Evolutionary conservation across 129 eudicot species (phyloP), one percentile per base, ranked within the genome.

Genomic region (Rutidosis leptorrhynchoides): DNA sequence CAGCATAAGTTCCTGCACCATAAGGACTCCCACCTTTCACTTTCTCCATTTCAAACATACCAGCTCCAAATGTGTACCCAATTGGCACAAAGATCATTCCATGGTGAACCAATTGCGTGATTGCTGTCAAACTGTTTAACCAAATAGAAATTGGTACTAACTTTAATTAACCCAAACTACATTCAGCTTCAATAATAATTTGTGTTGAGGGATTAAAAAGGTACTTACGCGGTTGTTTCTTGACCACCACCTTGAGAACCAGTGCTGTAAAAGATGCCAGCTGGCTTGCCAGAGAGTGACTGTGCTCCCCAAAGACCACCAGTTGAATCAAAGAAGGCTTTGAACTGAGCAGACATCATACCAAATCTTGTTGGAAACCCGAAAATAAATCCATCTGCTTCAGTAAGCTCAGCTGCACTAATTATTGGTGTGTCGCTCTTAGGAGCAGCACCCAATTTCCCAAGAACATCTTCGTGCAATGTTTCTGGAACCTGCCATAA

Each of bases 241-340:
- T 87, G 98, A 25, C 98, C 98, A 6, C 98, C 98, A 1, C 96
- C 96, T 80, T 91, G 98, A 45, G 96, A 77, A 11, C 88, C 98
- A 20, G 98, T 83, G 78, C 91, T 79, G 76, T 56, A 74, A 76
- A 91, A 92, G 66, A 91, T 37, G 28, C 98, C 97, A 0, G 98
- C 98, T 7, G 98, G 98, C 76, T 87, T 88, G 64, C 96, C 98
- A 1, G 96, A 94, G 1, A 91, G 79, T 21, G 69, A 58, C 65
- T 85, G 94, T 11, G 85, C 73, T 79, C 90, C 71, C 96, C 98
- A 91, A 20, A 87, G 81, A 37, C 90, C 86, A 21, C 98, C 98
- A 19, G 96, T 91, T 1, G 96, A 60, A 66, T 91, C 98, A 7
- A 91, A 29, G 24, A 91, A 87, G 12, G 96, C 87, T 55, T 91